phyloP scores from a whole-genome alignment of 2,329 filamentous ascomycete species.

The Amphichorda felina region DNA sequence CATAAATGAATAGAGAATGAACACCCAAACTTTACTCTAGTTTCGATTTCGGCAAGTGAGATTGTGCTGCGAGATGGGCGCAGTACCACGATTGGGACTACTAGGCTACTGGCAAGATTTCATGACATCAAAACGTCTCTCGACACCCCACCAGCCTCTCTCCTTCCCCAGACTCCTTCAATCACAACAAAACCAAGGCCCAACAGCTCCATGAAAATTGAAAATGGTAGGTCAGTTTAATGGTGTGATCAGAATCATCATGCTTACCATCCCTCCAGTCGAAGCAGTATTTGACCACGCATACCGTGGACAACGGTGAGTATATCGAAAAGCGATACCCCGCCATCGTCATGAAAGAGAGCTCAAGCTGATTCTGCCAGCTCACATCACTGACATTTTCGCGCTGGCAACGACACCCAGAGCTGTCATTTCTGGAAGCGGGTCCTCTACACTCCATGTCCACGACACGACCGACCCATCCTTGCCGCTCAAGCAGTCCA shows the following conservation, averaged over 20 bases:
- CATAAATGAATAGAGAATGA: too few relatives aligned
- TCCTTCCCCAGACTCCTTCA: neutral
- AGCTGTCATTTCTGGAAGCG: constrained; percentile 72
- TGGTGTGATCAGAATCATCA: too few relatives aligned
- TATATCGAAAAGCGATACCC: constrained; percentile 11
- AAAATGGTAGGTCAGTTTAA: neutral
- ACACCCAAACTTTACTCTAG: too few relatives aligned
- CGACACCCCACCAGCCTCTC: neutral
- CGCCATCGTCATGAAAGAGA: constrained; percentile 8
- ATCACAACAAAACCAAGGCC: too few relatives aligned
- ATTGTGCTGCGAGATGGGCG: too few relatives aligned
- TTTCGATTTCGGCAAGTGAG: too few relatives aligned
- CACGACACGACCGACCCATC: constrained; percentile 61
- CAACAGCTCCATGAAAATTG: neutral
- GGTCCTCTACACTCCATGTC: constrained; percentile 69
- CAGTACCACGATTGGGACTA: too few relatives aligned
- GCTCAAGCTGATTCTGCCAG: constrained; percentile 28
- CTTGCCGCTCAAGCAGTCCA: constrained; percentile 68
- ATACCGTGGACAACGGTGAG: constrained; percentile 78
- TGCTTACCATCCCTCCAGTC: constrained; percentile 46
- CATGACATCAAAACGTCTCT: neutral
- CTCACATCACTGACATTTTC: constrained; percentile 77
- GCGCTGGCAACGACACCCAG: constrained; percentile 64
- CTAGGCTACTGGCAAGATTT: too few relatives aligned
- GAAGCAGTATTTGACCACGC: constrained; percentile 93